Conservation (phyloP, 1,139 yeast species). For the Tardiomyces blankii region DNA sequence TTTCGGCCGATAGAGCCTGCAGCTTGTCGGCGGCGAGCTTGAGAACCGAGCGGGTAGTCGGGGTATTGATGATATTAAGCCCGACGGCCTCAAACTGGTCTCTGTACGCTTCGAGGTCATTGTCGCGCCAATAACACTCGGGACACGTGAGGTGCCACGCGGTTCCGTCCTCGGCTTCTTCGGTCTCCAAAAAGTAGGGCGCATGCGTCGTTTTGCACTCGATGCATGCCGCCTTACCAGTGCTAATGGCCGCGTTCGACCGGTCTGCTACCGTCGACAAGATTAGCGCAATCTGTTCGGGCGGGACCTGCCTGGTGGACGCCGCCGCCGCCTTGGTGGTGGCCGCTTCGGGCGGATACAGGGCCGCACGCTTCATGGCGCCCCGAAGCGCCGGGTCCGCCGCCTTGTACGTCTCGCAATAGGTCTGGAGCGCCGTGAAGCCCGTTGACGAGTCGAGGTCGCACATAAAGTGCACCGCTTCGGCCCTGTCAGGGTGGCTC, state of each 20-base stretch:
- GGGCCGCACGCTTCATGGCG: slow-evolving; percentile 12
- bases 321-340: neutral
- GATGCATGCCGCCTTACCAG: neutral
- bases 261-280: neutral
- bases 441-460: slow-evolving; percentile 15
- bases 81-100: neutral
- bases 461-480: slow-evolving; percentile 13
- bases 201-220: neutral
- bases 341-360: neutral
- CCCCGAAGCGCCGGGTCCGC: slow-evolving; percentile 14
- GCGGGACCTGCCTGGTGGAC: neutral
- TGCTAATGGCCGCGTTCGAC: neutral
- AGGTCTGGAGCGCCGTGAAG: slow-evolving; percentile 22
- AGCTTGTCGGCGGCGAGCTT: neutral
- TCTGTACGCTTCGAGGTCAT: slow-evolving; percentile 3
- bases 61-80: neutral
- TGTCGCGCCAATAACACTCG: slow-evolving; percentile 4
- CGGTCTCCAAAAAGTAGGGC: neutral
- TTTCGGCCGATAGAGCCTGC: neutral
- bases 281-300: neutral
- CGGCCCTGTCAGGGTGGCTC: slow-evolving; percentile 12
- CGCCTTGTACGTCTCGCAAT: slow-evolving; percentile 18
- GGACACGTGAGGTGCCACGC: neutral
- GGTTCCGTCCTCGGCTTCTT: neutral
- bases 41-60: neutral